Evolutionary conservation across 352 stramenopile species (phyloP).

Genomic region (Phytophthora pini): DNA sequence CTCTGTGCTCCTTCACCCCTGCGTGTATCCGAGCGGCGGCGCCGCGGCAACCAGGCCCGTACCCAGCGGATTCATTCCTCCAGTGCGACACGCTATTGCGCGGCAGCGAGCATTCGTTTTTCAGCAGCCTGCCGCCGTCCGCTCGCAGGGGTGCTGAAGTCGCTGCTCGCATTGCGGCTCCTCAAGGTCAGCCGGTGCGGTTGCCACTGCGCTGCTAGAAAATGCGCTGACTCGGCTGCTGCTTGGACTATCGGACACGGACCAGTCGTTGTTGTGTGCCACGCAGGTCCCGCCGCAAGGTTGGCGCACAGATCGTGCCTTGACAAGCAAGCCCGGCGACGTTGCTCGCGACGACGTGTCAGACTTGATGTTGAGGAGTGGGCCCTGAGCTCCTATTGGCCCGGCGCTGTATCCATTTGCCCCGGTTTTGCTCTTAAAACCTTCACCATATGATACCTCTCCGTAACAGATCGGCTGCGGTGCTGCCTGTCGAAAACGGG

Average conservation of each 20-base stretch:
- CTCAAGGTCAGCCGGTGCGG: constrained; percentile 3
- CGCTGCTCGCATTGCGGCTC: constrained; percentile 1
- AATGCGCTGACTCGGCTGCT: neutral
- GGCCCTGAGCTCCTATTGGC: neutral
- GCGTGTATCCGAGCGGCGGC: constrained; percentile 5
- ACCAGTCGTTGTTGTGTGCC: neutral
- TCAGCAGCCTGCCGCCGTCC: constrained; percentile 5
- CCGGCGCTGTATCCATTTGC: constrained; percentile 16
- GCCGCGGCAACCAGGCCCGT: neutral
- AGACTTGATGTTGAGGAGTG: constrained; percentile 33
- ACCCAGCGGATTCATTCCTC: constrained; percentile 31
- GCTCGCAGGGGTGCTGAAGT: constrained; percentile 19
- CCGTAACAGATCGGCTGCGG: constrained; percentile 11
- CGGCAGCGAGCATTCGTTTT: neutral
- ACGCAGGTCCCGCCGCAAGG: neutral
- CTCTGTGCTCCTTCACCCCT: constrained; percentile 13
- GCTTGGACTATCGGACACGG: neutral
- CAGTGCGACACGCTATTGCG: constrained; percentile 25
- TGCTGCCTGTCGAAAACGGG: constrained; percentile 1
- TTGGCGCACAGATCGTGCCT: neutral
- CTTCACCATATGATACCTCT: constrained; percentile 10
- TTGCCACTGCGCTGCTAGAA: neutral
- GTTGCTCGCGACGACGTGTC: constrained; percentile 25
- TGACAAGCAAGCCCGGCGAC: constrained; percentile 9
- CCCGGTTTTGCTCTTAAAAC: neutral